Conservation (phyloP, 441 rosid genomes). For the Kokia cookei region DNA sequence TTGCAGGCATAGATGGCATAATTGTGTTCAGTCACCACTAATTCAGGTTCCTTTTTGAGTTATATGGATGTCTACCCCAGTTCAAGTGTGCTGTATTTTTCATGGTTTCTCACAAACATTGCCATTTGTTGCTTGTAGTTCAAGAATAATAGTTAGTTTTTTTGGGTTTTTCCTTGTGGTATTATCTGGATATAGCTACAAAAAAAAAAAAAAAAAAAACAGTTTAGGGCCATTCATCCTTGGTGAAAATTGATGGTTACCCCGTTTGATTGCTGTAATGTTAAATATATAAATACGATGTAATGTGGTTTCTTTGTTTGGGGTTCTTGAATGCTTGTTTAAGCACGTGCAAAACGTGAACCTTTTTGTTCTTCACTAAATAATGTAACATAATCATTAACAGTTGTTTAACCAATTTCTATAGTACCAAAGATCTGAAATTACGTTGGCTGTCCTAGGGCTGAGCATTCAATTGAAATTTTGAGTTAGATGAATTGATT, state of each 20-base stretch:
- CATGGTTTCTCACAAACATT: slow-evolving; percentile 20
- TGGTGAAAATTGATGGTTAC: neutral
- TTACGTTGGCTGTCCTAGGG: too few species aligned
- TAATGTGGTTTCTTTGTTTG: neutral
- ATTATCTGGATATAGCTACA: slow-evolving; percentile 8
- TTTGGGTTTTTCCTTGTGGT: slow-evolving; percentile 8
- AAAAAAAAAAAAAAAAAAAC: neutral
- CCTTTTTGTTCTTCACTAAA: too few species aligned
- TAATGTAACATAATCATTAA: too few species aligned
- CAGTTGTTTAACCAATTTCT: too few species aligned
- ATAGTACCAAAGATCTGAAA: too few species aligned
- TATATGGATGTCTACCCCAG: slow-evolving; percentile 4
- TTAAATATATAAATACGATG: neutral
- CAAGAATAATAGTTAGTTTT: slow-evolving; percentile 26
- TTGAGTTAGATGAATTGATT: too few species aligned
- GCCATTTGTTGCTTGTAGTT: slow-evolving; percentile 28
- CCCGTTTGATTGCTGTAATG: neutral
- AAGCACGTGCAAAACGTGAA: neutral
- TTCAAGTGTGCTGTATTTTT: slow-evolving; percentile 5
- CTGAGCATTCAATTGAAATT: too few species aligned
- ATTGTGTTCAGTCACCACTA: slow-evolving; percentile 10
- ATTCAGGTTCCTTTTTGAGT: slow-evolving; percentile 12
- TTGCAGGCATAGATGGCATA: slow-evolving; percentile 38
- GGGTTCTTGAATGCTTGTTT: neutral
- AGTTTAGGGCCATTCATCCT: neutral